These are phyloP conservation scores for Carex parvula DNA, from an alignment of 176 grass and related monocot genomes.

Conservation along the genomic window DNA sequence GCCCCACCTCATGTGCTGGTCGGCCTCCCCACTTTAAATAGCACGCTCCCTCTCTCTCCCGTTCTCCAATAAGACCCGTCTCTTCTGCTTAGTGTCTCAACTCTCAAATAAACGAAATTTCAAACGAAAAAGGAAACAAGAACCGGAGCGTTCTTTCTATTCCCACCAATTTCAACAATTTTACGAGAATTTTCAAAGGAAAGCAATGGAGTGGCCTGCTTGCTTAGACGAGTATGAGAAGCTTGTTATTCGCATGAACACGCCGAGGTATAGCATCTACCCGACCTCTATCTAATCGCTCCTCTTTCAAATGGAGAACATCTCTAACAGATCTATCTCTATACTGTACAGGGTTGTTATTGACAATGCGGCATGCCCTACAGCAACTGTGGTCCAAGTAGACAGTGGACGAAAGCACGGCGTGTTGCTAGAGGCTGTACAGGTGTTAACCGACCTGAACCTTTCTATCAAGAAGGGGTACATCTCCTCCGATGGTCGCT, in stretches of 20 bases:
- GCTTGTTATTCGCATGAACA: conserved; percentile 89
- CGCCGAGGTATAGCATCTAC: conserved; percentile 33
- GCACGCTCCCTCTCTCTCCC: neutral
- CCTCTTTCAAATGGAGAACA: neutral
- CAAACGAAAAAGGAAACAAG: neutral
- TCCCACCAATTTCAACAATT: conserved; percentile 6
- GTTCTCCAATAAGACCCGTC: neutral
- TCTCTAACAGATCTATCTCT: neutral
- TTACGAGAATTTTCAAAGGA: neutral
- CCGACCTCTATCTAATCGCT: too few relatives aligned
- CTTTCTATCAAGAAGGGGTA: conserved; percentile 85
- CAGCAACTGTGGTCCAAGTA: conserved; percentile 69
- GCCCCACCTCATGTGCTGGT: conserved; percentile 20
- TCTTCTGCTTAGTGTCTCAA: neutral
- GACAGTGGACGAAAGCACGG: conserved; percentile 77
- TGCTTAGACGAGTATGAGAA: conserved; percentile 91
- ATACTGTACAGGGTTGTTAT: conserved; percentile 51
- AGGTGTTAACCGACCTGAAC: conserved; percentile 83
- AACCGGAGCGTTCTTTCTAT: neutral
- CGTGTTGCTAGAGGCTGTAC: conserved; percentile 79
- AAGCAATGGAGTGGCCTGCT: conserved; percentile 63
- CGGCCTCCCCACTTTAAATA: conserved; percentile 10
- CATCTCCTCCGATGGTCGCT: conserved; percentile 86
- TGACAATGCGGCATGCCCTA: conserved; percentile 84
- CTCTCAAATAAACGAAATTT: neutral